These are phyloP conservation scores for Pezizomycotina sp. DNA, from an alignment of 2,329 filamentous ascomycete genomes.

Conservation along the genomic window DNA sequence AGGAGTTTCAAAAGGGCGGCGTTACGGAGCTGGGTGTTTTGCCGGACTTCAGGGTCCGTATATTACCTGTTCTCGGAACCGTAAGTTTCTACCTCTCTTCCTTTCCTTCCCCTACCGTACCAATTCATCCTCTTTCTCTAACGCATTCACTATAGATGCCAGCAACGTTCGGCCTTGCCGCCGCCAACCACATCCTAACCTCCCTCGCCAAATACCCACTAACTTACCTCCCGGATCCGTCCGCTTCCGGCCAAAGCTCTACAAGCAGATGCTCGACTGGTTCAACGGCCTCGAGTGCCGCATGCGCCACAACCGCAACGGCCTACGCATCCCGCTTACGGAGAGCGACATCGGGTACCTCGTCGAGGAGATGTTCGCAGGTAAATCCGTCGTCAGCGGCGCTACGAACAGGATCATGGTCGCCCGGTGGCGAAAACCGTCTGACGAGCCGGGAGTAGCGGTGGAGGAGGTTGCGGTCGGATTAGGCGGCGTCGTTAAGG, in stretches of 20 bases:
- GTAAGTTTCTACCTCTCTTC: no score
- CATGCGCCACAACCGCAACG: constrained; percentile 48
- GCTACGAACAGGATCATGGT: constrained; percentile 63
- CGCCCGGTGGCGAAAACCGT: constrained; percentile 59
- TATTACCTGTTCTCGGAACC: constrained; percentile 82
- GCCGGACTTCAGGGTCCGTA: constrained; percentile 85
- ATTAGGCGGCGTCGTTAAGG: constrained; percentile 9
- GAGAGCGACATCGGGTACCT: constrained; percentile 72
- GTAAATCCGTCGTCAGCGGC: constrained; percentile 67
- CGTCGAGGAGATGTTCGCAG: constrained; percentile 73
- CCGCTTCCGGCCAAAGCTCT: constrained; percentile 59
- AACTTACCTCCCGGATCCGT: constrained; percentile 69
- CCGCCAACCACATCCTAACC: constrained; percentile 84
- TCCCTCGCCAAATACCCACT: constrained; percentile 66
- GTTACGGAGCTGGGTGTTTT: constrained; percentile 52
- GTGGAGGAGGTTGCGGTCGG: constrained; percentile 49
- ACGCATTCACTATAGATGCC: no score
- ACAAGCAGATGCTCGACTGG: constrained; percentile 61
- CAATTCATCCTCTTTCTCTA: no score
- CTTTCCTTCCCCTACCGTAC: no score
- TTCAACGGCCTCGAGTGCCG: constrained; percentile 53
- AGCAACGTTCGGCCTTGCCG: constrained; percentile 79
- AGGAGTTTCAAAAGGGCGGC: constrained; percentile 70
- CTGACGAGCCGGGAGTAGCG: constrained; percentile 38
- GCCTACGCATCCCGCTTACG: constrained; percentile 63